These are phyloP conservation scores for Pseudogymnoascus sp. DNA, from an alignment of 2,329 filamentous ascomycete genomes.

Conservation along the genomic window DNA sequence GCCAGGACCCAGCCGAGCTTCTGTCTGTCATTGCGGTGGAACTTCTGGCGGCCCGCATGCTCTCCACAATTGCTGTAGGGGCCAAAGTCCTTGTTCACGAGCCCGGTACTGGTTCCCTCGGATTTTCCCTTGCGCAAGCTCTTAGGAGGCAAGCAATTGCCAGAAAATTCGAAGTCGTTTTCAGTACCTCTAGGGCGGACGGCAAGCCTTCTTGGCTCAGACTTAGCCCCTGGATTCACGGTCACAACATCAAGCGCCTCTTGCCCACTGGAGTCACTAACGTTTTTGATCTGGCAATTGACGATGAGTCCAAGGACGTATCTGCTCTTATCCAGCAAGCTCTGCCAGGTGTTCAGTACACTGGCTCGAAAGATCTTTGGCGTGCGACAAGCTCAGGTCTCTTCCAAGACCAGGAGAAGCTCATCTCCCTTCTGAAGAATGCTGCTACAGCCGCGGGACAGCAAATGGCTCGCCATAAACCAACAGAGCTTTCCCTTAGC, in stretches of 20 bases:
- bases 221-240: slow-evolving; percentile 12
- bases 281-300: background rate
- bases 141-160: slow-evolving; percentile 10
- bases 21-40: slow-evolving; percentile 8
- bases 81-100: slow-evolving; percentile 12
- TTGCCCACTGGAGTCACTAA: slow-evolving; percentile 10
- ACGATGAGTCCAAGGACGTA: slow-evolving; percentile 12
- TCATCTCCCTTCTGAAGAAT: slow-evolving; percentile 12
- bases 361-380: slow-evolving; percentile 12
- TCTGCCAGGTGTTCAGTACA: slow-evolving; percentile 12
- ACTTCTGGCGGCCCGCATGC: slow-evolving; percentile 9
- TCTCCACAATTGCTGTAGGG: slow-evolving; percentile 4
- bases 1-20: slow-evolving; percentile 9
- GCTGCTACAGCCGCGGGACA: slow-evolving; percentile 11
- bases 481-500: slow-evolving; percentile 11
- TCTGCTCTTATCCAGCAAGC: slow-evolving; percentile 12
- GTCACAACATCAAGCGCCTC: slow-evolving; percentile 10
- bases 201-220: slow-evolving; percentile 11
- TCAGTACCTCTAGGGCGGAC: slow-evolving; percentile 12
- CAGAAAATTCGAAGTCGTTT: slow-evolving; percentile 11
- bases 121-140: slow-evolving; percentile 12
- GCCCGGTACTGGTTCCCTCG: slow-evolving; percentile 8
- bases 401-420: slow-evolving; percentile 13
- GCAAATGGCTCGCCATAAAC: slow-evolving; percentile 11
- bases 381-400: slow-evolving; percentile 12